Evolutionary conservation across 208 protist species (phyloP).

Genomic region (Acanthamoeba castellanii): DNA sequence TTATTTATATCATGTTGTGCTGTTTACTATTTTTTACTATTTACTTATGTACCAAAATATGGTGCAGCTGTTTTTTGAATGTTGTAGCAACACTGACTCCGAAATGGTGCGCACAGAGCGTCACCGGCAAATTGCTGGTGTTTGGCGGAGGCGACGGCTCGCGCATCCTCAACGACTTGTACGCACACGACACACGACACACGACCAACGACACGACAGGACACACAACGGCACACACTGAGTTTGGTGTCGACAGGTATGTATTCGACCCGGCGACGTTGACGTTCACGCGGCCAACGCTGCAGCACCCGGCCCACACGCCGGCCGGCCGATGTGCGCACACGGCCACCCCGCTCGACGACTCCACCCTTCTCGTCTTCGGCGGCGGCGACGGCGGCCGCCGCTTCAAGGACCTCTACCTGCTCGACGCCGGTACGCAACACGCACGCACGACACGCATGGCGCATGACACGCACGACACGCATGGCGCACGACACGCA

Average conservation of each 20-base stretch:
- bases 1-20: too few species aligned
- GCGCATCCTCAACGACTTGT: conserved; percentile 68
- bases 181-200: neutral
- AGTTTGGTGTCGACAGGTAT: neutral
- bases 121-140: conserved; percentile 18
- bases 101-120: neutral
- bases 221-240: neutral
- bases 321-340: conserved; percentile 58
- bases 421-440: conserved; percentile 35
- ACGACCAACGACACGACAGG: too few species aligned
- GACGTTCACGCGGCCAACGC: conserved; percentile 40
- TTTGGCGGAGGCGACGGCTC: conserved; percentile 72
- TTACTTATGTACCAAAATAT: too few species aligned
- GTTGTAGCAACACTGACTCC: too few species aligned
- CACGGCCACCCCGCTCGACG: conserved; percentile 40
- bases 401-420: conserved; percentile 66
- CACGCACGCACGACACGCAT: neutral
- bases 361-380: conserved; percentile 30
- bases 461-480: too few species aligned
- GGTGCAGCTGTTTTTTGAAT: too few species aligned
- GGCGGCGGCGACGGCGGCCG: conserved; percentile 60
- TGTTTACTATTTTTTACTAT: too few species aligned
- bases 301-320: neutral
- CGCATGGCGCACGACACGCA: neutral
- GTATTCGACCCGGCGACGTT: conserved; percentile 58